phyloP scores from a whole-genome alignment of 108 stramenopile species.

The Nitzschia sp. region DNA sequence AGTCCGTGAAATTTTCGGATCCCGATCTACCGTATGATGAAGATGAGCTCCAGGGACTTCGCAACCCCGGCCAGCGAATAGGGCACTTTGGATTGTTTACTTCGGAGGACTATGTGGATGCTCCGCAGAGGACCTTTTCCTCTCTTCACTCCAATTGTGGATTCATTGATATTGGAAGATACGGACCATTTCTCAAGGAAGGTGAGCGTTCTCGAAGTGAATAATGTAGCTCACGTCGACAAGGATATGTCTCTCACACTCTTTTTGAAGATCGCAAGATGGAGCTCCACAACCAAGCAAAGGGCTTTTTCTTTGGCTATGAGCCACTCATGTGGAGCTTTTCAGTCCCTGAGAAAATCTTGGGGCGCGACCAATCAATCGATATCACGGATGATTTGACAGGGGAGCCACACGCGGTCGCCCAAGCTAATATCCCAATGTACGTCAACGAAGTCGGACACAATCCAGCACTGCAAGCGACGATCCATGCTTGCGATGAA shows the following conservation, averaged over 20 bases:
- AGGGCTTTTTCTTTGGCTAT: constrained; percentile 57
- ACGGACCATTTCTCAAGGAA: constrained; percentile 50
- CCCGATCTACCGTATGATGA: constrained; percentile 8
- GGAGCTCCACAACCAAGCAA: constrained; percentile 46
- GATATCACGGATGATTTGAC: constrained; percentile 82
- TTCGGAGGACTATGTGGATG: constrained; percentile 19
- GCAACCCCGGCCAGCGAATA: neutral
- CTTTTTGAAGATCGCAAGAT: constrained; percentile 47
- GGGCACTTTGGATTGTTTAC: neutral
- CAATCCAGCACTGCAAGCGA: constrained; percentile 37
- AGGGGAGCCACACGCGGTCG: constrained; percentile 59
- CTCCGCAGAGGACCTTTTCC: constrained; percentile 20
- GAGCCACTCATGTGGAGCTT: constrained; percentile 39
- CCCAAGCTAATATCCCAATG: constrained; percentile 49
- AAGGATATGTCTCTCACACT: neutral
- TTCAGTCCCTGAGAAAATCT: constrained; percentile 37
- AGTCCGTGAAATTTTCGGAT: constrained; percentile 5
- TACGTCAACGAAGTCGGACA: constrained; percentile 86
- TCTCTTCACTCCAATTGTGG: constrained; percentile 30
- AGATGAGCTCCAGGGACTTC: constrained; percentile 11
- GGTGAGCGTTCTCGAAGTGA: constrained; percentile 21
- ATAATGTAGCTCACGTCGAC: constrained; percentile 10
- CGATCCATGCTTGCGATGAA: constrained; percentile 40
- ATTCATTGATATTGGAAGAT: constrained; percentile 61
- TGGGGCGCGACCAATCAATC: constrained; percentile 38